These are phyloP conservation scores for Naegleria fowleri DNA, from an alignment of 208 protist species.

Conservation along the genomic window DNA sequence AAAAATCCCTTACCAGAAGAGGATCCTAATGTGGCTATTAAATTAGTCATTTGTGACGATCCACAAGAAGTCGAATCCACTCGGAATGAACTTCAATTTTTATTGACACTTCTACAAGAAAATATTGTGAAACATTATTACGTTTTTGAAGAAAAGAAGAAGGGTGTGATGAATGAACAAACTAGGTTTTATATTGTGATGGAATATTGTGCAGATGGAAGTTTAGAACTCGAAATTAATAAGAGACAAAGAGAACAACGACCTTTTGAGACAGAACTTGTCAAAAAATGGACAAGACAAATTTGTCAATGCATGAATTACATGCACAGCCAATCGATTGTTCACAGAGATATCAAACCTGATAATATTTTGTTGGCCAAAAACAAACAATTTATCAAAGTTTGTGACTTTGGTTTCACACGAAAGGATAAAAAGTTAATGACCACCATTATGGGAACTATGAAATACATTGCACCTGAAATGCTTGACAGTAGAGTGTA, in stretches of 20 bases:
- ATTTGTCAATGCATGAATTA: conserved; percentile 22
- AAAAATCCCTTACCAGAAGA: not conserved
- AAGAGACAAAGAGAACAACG: not conserved
- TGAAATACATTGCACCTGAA: conserved; percentile 15
- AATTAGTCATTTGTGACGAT: not conserved
- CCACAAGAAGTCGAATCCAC: not conserved
- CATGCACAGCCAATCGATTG: not conserved
- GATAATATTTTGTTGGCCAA: conserved; percentile 6
- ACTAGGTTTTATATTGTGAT: conserved; percentile 10
- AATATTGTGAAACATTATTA: conserved; percentile 5
- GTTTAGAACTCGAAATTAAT: not conserved
- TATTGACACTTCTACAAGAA: not conserved
- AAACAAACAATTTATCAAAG: not conserved
- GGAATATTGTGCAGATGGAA: conserved; percentile 18
- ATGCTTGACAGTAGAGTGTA: not conserved
- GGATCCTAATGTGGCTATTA: not conserved
- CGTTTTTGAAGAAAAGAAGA: conserved; percentile 1
- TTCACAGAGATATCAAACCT: conserved; percentile 22
- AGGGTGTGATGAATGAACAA: not conserved
- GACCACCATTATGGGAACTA: not conserved
- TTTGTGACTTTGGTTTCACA: conserved; percentile 30
- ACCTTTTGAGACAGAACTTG: not conserved
- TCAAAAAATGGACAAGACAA: not conserved
- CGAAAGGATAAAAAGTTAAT: not conserved
- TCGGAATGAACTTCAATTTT: not conserved